Base-by-base conservation (phyloP, 2,329 filamentous ascomycete species). In the Paracoccidioides brasiliensis region DNA sequence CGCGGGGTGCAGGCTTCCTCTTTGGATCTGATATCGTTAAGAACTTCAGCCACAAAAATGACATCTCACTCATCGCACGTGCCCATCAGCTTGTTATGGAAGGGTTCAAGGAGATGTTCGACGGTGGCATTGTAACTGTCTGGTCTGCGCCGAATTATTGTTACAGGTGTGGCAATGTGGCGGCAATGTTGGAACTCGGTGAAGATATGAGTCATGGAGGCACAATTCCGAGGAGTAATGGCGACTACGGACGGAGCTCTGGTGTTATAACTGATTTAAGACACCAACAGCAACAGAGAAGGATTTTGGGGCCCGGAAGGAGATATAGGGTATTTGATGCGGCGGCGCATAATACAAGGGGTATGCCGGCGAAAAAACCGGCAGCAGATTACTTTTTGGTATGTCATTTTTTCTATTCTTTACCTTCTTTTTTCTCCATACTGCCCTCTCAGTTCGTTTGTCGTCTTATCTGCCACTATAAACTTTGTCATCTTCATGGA, bases 61-160 rank as follows among this genome's bases (percentile, higher is more conserved):
- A 95, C 66, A 79, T 98, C 33, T 89, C 85, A 28, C 79, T 98
- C 53, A 93, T 98, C 61, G 93, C 91, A 15, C 83, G 93, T 55
- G 93, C 93, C 0, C 93, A 98, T 68, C 93, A 98, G 70, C 82
- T 98, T 28, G 93, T 98, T 61, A 98, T 97, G 93, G 93, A 98
- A 70, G 93, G 93, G 0, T 98, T 96, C 72, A 97, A 97, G 74
- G 93, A 97, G 70, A 97, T 97, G 90, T 98, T 97, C 66, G 89
- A 95, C 67, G 86, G 84, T 12, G 88, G 84, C 50, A 96, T 98
- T 60, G 93, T 97, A 44, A 98, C 93, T 0, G 93, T 98, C n/a
- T 98, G 93, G 91, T 94, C 88, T 0, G 90, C 90, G 8, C 90
- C 90, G 0, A 96, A 96, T 70, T 96, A 96, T 76, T 96, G 90